phyloP scores from a whole-genome alignment of 2,329 filamentous ascomycete species.

The Clarireedia monteithiana region DNA sequence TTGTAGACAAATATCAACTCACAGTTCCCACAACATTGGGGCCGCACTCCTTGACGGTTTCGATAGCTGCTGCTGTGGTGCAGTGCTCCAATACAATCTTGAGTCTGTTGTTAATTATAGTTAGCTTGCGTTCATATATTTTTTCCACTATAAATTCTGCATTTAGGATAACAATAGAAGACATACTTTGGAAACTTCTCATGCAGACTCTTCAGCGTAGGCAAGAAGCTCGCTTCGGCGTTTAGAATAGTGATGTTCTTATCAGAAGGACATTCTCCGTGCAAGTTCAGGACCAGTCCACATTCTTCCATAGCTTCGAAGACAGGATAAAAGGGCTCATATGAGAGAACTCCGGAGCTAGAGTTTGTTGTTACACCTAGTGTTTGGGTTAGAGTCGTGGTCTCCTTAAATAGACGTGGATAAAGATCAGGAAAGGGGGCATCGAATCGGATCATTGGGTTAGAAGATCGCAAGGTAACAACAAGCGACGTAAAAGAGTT shows the following conservation, averaged over 20 bases:
- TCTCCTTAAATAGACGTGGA: conserved; percentile 35
- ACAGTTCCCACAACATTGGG: conserved; percentile 50
- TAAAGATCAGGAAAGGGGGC: not conserved
- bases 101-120: conserved; percentile 32
- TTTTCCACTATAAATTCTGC: too few relatives aligned
- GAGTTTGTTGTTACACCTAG: conserved; percentile 61
- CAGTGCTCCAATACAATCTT: conserved; percentile 73
- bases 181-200: conserved; percentile 54
- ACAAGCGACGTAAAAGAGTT: not conserved
- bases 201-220: conserved; percentile 67
- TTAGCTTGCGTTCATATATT: too few relatives aligned
- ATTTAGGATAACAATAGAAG: not conserved
- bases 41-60: conserved; percentile 68
- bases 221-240: conserved; percentile 67
- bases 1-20: not conserved
- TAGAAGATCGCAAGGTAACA: not conserved
- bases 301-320: conserved; percentile 82
- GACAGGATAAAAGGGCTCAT: conserved; percentile 63
- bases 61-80: conserved; percentile 72
- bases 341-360: conserved; percentile 60
- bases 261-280: conserved; percentile 62
- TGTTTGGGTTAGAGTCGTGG: conserved; percentile 28
- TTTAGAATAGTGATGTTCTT: conserved; percentile 16
- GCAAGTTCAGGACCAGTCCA: conserved; percentile 76
- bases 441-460: not conserved